Conservation (phyloP, 2,329 filamentous ascomycete genomes). For the Nemania serpens region DNA sequence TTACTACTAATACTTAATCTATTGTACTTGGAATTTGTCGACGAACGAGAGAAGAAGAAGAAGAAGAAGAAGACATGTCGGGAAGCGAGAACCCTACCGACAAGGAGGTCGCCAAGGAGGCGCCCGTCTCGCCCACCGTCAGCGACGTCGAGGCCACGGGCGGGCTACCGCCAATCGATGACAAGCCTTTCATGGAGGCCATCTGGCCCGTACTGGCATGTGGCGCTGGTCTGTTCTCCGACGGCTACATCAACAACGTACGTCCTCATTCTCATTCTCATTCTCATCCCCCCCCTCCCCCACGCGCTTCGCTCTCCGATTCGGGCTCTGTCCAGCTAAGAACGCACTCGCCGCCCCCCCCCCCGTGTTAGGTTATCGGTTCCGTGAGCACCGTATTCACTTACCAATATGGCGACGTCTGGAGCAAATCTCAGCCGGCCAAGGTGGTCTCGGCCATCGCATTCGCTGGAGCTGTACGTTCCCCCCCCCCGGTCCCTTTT, state of each 20-base stretch:
- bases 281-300: not conserved
- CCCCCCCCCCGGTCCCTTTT: not conserved
- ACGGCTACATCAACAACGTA: conserved; percentile 90
- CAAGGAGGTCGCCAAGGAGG: conserved; percentile 20
- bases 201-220: conserved; percentile 79
- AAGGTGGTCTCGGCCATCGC: conserved; percentile 81
- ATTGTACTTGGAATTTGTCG: not conserved
- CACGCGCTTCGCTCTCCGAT: not conserved
- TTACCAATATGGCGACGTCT: conserved; percentile 70
- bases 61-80: conserved; percentile 35
- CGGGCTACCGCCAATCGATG: conserved; percentile 32
- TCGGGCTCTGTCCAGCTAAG: conserved; percentile 21
- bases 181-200: conserved; percentile 39
- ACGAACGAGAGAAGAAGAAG: not conserved
- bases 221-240: conserved; percentile 86
- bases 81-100: conserved; percentile 32
- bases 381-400: conserved; percentile 79
- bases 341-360: not conserved
- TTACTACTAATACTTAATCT: conserved; percentile 3
- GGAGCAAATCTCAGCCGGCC: conserved; percentile 68
- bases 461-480: conserved; percentile 72
- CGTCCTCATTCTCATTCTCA: conserved; percentile 3
- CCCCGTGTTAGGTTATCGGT: conserved; percentile 72
- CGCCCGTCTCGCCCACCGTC: conserved; percentile 5
- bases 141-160: conserved; percentile 27